Conservation (phyloP, 2,329 filamentous ascomycete genomes). For the Verticillium nubilum region DNA sequence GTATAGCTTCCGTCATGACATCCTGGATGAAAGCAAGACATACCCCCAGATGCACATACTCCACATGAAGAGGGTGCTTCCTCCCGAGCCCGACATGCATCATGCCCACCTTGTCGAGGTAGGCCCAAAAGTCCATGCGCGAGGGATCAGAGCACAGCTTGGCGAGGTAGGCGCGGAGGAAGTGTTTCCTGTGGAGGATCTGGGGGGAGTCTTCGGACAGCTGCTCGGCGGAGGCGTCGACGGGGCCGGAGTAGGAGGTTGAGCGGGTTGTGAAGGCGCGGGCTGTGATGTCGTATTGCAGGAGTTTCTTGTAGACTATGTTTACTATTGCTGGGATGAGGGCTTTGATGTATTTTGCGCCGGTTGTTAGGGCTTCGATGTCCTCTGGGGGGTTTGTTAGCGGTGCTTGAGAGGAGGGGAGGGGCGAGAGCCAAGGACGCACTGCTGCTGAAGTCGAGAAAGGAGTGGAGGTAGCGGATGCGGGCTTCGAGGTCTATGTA, state of each 20-base stretch:
- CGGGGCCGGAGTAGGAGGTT: constrained; percentile 60
- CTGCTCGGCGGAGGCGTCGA: constrained; percentile 47
- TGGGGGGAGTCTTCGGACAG: constrained; percentile 66
- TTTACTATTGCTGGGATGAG: constrained; percentile 79
- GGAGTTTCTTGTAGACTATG: constrained; percentile 76
- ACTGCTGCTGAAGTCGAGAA: constrained; percentile 71
- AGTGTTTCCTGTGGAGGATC: constrained; percentile 73
- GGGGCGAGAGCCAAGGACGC: constrained; percentile 21
- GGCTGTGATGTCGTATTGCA: constrained; percentile 77
- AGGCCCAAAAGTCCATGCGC: constrained; percentile 76
- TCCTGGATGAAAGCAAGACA: constrained; percentile 73
- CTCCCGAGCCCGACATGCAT: constrained; percentile 78
- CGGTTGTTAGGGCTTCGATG: constrained; percentile 63
- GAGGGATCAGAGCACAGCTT: constrained; percentile 71
- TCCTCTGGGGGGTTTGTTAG: constrained; percentile 44
- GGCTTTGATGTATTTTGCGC: constrained; percentile 73
- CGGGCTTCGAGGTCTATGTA: constrained; percentile 66
- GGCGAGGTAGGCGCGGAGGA: constrained; percentile 67
- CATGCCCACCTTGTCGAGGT: constrained; percentile 77
- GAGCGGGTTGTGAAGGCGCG: constrained; percentile 63
- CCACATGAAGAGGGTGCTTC: constrained; percentile 67
- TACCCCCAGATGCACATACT: constrained; percentile 73
- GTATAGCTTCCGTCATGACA: constrained; percentile 69
- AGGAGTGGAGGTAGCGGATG: constrained; percentile 68
- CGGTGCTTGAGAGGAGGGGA: neutral